A percentile compares a stretch with the other conserved stretches of the same genome.
phyloP scores from a whole-genome alignment of 2,329 filamentous ascomycete species.

The Rutstroemia sp. region DNA sequence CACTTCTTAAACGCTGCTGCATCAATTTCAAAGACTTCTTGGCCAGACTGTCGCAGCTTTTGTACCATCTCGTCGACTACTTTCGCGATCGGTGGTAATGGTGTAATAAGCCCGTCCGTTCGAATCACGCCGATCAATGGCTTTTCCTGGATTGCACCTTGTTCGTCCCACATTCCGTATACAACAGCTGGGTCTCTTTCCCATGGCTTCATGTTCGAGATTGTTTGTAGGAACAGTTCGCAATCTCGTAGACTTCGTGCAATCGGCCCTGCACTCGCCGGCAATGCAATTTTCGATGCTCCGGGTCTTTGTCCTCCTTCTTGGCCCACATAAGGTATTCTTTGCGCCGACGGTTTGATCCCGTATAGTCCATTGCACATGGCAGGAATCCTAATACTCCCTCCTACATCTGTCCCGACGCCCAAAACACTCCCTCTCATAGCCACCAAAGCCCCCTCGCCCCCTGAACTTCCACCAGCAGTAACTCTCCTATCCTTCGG shows the following conservation, averaged over 20 bases:
- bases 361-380: conserved; percentile 45
- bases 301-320: conserved; percentile 42
- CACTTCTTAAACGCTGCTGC: conserved; percentile 46
- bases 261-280: conserved; percentile 42
- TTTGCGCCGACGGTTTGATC: conserved; percentile 39
- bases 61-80: conserved; percentile 39
- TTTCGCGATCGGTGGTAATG: conserved; percentile 42
- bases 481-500: conserved; percentile 51
- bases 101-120: conserved; percentile 42
- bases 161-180: conserved; percentile 34
- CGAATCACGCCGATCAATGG: conserved; percentile 40
- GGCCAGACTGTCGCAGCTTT: conserved; percentile 34
- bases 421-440: conserved; percentile 49
- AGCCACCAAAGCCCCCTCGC: conserved; percentile 52
- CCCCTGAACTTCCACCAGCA: conserved; percentile 56
- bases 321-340: conserved; percentile 36
- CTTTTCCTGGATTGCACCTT: conserved; percentile 20
- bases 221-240: conserved; percentile 40
- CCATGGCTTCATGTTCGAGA: conserved; percentile 47
- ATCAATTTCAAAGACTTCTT: conserved; percentile 53
- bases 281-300: conserved; percentile 41
- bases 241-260: conserved; percentile 41
- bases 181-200: conserved; percentile 35
- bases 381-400: conserved; percentile 36
- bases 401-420: conserved; percentile 55